phyloP scores from a whole-genome alignment of 768 basidiomycete genomes.

The Cystobasidiopsis lactophilus region DNA sequence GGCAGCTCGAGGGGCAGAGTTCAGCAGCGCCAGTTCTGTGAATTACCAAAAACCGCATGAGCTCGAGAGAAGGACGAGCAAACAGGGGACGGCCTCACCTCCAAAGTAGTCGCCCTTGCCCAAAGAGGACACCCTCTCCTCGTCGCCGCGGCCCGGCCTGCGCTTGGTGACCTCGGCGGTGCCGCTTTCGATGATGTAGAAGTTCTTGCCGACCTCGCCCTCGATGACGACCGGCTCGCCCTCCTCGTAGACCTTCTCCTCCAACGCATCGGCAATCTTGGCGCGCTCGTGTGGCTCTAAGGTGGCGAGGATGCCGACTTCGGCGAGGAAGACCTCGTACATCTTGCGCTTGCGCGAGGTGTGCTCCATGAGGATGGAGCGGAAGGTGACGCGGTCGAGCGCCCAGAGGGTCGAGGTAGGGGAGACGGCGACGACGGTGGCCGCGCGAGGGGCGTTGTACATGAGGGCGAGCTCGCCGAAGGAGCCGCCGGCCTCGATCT shows the following conservation, averaged over 20 bases:
- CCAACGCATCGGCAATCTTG: slow-evolving; percentile 90
- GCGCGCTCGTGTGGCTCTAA: slow-evolving; percentile 72
- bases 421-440: slow-evolving; percentile 69
- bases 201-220: slow-evolving; percentile 88
- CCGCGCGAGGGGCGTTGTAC: slow-evolving; percentile 92
- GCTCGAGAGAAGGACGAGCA: neutral
- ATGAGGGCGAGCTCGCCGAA: slow-evolving; percentile 95
- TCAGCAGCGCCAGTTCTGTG: slow-evolving; percentile 71
- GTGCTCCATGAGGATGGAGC: slow-evolving; percentile 85
- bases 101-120: slow-evolving; percentile 95
- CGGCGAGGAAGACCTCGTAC: slow-evolving; percentile 90
- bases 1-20: slow-evolving; percentile 76
- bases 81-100: slow-evolving; percentile 34
- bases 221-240: slow-evolving; percentile 73
- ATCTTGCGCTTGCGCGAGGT: slow-evolving; percentile 75
- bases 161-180: slow-evolving; percentile 67
- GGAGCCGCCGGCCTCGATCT: slow-evolving; percentile 60
- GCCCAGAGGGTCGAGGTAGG: slow-evolving; percentile 66
- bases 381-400: slow-evolving; percentile 90
- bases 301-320: slow-evolving; percentile 64
- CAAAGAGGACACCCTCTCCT: slow-evolving; percentile 50
- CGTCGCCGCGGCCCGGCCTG: slow-evolving; percentile 36
- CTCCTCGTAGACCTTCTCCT: slow-evolving; percentile 55
- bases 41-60: neutral
- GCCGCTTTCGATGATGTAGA: slow-evolving; percentile 93